These are phyloP conservation scores for Neofusicoccum laricinum DNA, from an alignment of 2,329 filamentous ascomycete genomes.

Conservation along the genomic window DNA sequence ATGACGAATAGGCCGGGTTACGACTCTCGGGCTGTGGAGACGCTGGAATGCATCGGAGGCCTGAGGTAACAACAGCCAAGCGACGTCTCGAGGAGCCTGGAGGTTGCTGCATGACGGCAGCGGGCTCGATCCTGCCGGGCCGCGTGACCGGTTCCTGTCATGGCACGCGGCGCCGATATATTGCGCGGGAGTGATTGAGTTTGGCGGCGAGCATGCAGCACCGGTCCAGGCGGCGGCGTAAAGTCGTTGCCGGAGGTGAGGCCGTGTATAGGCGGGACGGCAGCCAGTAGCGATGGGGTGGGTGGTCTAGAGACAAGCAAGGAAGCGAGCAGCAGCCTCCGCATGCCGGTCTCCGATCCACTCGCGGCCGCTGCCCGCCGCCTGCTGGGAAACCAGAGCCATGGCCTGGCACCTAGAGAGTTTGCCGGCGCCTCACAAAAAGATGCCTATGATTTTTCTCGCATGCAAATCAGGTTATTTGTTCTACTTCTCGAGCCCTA, in stretches of 20 bases:
- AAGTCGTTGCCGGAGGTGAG: not conserved
- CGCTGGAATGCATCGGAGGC: not conserved
- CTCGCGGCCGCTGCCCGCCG: not conserved
- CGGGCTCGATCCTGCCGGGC: not conserved
- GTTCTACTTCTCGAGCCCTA: slow-evolving; percentile 1
- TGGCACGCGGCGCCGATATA: not conserved
- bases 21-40: not conserved
- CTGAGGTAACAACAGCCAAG: not conserved
- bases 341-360: slow-evolving; percentile 10
- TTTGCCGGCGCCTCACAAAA: not conserved
- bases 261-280: too few species aligned
- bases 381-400: not conserved
- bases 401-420: not conserved
- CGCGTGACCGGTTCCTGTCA: not conserved
- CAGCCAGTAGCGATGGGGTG: not conserved
- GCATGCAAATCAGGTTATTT: slow-evolving; percentile 1
- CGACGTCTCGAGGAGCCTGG: not conserved
- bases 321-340: slow-evolving; percentile 12
- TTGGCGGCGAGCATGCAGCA: not conserved
- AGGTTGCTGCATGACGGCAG: not conserved
- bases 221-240: not conserved
- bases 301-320: slow-evolving; percentile 1
- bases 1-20: not conserved
- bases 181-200: not conserved
- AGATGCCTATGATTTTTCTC: not conserved